Evolutionary conservation across 768 basidiomycete species (phyloP).

Genomic region (Hypsizygus marmoreus): DNA sequence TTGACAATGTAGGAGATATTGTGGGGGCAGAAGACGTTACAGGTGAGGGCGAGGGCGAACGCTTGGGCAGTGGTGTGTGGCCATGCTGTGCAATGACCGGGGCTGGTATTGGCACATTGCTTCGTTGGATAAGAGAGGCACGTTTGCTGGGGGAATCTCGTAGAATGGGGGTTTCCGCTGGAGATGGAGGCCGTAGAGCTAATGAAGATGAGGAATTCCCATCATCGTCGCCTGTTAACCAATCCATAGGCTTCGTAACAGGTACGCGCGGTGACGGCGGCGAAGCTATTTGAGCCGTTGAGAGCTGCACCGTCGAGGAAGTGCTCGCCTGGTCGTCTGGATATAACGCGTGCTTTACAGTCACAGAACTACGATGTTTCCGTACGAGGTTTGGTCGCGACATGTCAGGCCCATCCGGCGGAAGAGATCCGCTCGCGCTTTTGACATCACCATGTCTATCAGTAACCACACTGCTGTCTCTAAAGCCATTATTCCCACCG

Average conservation of each 20-base stretch:
- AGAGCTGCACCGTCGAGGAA: background rate
- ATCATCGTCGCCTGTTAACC: constrained; percentile 74
- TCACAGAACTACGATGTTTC: constrained; percentile 49
- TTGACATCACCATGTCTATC: constrained; percentile 6
- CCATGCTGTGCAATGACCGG: constrained; percentile 39
- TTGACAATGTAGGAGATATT: constrained; percentile 39
- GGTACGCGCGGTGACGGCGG: constrained; percentile 1
- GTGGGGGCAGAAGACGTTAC: constrained; percentile 19
- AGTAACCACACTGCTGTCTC: background rate
- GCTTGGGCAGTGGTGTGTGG: constrained; percentile 21
- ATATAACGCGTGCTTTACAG: constrained; percentile 40
- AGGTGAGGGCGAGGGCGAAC: constrained; percentile 12
- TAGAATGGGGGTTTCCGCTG: constrained; percentile 47
- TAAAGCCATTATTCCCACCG: constrained; percentile 5
- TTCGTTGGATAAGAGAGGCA: constrained; percentile 62
- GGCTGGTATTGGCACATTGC: constrained; percentile 39
- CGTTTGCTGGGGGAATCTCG: constrained; percentile 76
- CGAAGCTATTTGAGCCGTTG: background rate
- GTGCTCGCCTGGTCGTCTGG: constrained; percentile 3
- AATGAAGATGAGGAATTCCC: constrained; percentile 23
- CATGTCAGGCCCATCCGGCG: constrained; percentile 2
- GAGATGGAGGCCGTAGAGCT: constrained; percentile 17
- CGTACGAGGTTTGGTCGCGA: constrained; percentile 48
- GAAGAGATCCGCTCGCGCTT: background rate
- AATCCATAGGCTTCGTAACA: constrained; percentile 44